Base-by-base conservation (phyloP, 2,329 filamentous ascomycete species). In the Simplicillium sp. region DNA sequence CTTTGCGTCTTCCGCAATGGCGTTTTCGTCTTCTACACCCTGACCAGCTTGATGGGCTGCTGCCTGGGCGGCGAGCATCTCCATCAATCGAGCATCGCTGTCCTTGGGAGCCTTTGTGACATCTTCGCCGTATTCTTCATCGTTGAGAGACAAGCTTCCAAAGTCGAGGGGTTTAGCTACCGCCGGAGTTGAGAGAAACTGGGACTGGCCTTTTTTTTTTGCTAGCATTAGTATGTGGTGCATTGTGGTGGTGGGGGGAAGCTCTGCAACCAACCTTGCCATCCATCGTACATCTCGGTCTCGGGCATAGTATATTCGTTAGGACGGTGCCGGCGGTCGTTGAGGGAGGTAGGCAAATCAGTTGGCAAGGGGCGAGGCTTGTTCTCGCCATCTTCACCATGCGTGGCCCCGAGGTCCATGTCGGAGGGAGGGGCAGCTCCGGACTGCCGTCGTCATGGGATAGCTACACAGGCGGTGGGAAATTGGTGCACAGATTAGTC, bases 271-370 rank as follows among this genome's bases (percentile, higher is more conserved):
- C 46, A 50, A 72, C 90, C 90, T 81, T 97, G 88, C 92, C 92
- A 98, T 51, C 87, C 92, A 74, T 98, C 92, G 61, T 97, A 98
- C 68, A 96, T 87, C 70, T 97, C 92, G 33, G 89, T 95, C 70
- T 97, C 92, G 32, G 73, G 72, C 42, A 84, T 74, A 48, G 81
- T 75, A 46, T 57, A 53, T 44, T 82, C 79, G 36, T 68, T 71
- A 4, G 80, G 75, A 29, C 84, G 75, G 54, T 73, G 73, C 51
- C 82, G 77, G 45, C 92, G 80, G 67, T 98, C 92, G 61, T 98
- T 84, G 41, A 98, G 76, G 11, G 89, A 95, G 50, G 77, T 92
- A 11, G 92, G 92, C 29, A 98, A 76, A 63, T 98, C 92, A 50
- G 76, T 67, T 33, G 92, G 92, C 38, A 97, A 77, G 46, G 59